Conservation (phyloP, 2,329 filamentous ascomycete genomes). For the Fusarium coffeatum region DNA sequence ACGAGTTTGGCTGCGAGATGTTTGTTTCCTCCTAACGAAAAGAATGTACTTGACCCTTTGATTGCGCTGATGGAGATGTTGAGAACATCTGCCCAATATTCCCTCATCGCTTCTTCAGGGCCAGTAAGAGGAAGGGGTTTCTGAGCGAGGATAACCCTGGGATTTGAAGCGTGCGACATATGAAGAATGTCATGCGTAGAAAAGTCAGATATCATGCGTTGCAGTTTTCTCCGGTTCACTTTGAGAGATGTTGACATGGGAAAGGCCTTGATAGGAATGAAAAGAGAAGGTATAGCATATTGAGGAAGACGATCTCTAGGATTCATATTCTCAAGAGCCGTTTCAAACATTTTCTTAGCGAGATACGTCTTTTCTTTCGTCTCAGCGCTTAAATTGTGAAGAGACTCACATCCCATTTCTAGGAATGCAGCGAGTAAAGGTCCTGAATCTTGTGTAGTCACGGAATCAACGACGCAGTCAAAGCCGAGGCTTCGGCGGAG, state of each 20-base stretch:
- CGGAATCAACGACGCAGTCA: slow-evolving; percentile 62
- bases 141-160: slow-evolving; percentile 46
- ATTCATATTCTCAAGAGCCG: slow-evolving; percentile 52
- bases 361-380: slow-evolving; percentile 59
- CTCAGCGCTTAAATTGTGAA: slow-evolving; percentile 53
- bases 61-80: slow-evolving; percentile 55
- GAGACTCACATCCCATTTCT: slow-evolving; percentile 58
- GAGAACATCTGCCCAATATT: slow-evolving; percentile 61
- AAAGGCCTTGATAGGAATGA: slow-evolving; percentile 61
- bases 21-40: slow-evolving; percentile 60
- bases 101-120: slow-evolving; percentile 60
- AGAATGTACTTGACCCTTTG: slow-evolving; percentile 57
- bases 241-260: slow-evolving; percentile 64
- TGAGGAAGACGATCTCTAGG: slow-evolving; percentile 47
- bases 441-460: slow-evolving; percentile 58
- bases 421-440: slow-evolving; percentile 62
- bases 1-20: slow-evolving; percentile 59
- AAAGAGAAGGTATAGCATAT: slow-evolving; percentile 60
- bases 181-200: slow-evolving; percentile 58
- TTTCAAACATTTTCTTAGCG: slow-evolving; percentile 58
- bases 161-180: slow-evolving; percentile 54
- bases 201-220: slow-evolving; percentile 57
- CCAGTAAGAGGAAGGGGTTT: slow-evolving; percentile 62
- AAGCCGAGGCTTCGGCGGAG: slow-evolving; percentile 61
- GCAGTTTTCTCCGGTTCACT: slow-evolving; percentile 61